A percentile compares a stretch with the other conserved stretches of the same genome.
Conservation (phyloP, 257 asterid species). For the Solanum peruvianum region DNA sequence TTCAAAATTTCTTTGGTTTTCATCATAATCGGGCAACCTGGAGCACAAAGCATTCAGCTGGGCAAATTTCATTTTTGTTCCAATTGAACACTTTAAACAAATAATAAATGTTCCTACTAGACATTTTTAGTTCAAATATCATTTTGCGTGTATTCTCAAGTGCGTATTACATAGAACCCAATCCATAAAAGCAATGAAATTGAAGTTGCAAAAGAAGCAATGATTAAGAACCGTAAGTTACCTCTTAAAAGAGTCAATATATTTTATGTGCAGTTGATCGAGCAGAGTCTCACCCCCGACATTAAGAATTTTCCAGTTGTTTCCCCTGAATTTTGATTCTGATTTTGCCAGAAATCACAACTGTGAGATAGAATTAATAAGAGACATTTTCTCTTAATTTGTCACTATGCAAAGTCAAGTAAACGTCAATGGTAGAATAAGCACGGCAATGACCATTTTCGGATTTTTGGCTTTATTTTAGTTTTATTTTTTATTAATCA, state of each 20-base stretch:
- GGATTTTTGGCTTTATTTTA: too few relatives aligned
- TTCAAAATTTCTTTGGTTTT: neutral
- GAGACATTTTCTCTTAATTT: neutral
- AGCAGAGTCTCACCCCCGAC: neutral
- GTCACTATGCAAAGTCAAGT: neutral
- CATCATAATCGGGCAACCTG: neutral
- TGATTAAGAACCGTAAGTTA: neutral
- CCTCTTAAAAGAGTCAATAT: neutral
- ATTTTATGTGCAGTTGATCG: neutral
- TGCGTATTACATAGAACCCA: neutral
- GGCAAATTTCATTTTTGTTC: neutral
- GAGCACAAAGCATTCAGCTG: neutral
- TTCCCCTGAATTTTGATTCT: neutral
- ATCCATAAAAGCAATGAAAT: neutral
- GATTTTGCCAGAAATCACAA: neutral
- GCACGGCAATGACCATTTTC: neutral
- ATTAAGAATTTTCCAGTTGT: neutral
- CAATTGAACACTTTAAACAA: neutral
- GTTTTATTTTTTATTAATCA: too few relatives aligned
- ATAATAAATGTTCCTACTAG: neutral
- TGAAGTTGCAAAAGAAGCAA: neutral
- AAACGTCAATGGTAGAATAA: neutral
- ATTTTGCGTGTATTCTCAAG: neutral
- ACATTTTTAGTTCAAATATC: neutral
- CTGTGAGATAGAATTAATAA: neutral